Evolutionary conservation across 2,329 filamentous ascomycete species (phyloP).

Genomic region (Penicillium verrucosum): DNA sequence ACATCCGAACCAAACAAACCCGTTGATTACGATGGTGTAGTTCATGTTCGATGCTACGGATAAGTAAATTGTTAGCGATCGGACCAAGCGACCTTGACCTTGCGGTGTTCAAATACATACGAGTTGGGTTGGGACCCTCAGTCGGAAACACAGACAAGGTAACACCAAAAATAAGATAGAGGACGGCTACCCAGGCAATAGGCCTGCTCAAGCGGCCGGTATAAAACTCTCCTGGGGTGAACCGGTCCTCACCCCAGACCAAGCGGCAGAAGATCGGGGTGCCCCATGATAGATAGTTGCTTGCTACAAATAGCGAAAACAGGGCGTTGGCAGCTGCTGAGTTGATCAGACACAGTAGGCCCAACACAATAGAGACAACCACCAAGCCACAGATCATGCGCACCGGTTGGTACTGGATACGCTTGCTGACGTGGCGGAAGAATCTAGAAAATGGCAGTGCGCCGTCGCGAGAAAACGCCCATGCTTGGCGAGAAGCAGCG

Average conservation of each 20-base stretch:
- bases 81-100: neutral
- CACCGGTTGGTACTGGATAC: constrained; percentile 57
- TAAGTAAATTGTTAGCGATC: neutral
- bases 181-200: constrained; percentile 53
- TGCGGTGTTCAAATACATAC: constrained; percentile 25
- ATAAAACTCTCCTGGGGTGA: constrained; percentile 59
- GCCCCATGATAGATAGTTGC: constrained; percentile 60
- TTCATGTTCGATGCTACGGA: constrained; percentile 54
- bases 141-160: constrained; percentile 58
- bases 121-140: constrained; percentile 52
- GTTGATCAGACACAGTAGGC: constrained; percentile 58
- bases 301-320: constrained; percentile 55
- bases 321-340: constrained; percentile 57
- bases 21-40: constrained; percentile 62
- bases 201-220: constrained; percentile 53
- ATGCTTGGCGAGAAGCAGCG: constrained; percentile 59
- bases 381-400: constrained; percentile 56
- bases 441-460: constrained; percentile 59
- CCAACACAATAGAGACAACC: constrained; percentile 51
- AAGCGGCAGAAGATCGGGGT: constrained; percentile 58
- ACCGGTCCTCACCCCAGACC: constrained; percentile 57
- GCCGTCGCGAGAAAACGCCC: constrained; percentile 62
- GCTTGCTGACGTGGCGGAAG: constrained; percentile 55
- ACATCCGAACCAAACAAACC: constrained; percentile 56
- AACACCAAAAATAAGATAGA: constrained; percentile 56